Conservation (phyloP, 2,329 filamentous ascomycete species). For the Cercospora sp. region DNA sequence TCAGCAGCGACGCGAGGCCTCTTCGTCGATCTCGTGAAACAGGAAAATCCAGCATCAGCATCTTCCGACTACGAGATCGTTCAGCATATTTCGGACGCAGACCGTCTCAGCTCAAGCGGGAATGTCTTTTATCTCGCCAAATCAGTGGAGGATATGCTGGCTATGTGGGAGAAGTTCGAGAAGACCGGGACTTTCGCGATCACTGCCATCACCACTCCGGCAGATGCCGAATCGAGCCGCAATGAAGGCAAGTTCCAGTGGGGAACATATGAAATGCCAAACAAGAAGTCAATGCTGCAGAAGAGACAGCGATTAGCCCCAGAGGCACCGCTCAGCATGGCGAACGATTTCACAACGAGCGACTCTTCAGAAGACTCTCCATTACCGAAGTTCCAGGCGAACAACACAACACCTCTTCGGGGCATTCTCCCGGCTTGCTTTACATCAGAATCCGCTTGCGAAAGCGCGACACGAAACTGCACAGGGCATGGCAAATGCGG, state of each 20-base stretch:
- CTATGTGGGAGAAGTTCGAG: conserved; percentile 18
- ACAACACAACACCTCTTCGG: conserved; percentile 44
- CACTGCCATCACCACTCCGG: conserved; percentile 30
- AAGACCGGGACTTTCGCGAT: conserved; percentile 24
- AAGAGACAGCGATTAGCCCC: conserved; percentile 30
- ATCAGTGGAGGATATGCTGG: conserved; percentile 24
- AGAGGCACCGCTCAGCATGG: conserved; percentile 27
- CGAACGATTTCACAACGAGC: conserved; percentile 29
- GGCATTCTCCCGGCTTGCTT: conserved; percentile 74
- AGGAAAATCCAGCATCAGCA: conserved; percentile 25
- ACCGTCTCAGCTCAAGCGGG: conserved; percentile 14
- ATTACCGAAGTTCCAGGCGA: conserved; percentile 40
- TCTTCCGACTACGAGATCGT: conserved; percentile 24
- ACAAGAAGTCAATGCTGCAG: conserved; percentile 26
- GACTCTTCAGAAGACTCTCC: conserved; percentile 31
- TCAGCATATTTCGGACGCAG: conserved; percentile 3
- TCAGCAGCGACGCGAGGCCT: conserved; percentile 30
- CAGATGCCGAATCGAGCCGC: conserved; percentile 20
- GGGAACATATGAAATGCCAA: conserved; percentile 38
- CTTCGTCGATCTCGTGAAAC: conserved; percentile 36
- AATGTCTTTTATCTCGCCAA: conserved; percentile 27
- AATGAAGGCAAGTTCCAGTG: conserved; percentile 31
- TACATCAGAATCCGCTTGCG: conserved; percentile 66
- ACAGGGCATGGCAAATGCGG: conserved; percentile 77
- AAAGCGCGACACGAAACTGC: conserved; percentile 72